Evolutionary conservation across 2,329 filamentous ascomycete species (phyloP), one percentile per base, ranked within the genome.

Genomic region (Diaporthe aspalathi): DNA sequence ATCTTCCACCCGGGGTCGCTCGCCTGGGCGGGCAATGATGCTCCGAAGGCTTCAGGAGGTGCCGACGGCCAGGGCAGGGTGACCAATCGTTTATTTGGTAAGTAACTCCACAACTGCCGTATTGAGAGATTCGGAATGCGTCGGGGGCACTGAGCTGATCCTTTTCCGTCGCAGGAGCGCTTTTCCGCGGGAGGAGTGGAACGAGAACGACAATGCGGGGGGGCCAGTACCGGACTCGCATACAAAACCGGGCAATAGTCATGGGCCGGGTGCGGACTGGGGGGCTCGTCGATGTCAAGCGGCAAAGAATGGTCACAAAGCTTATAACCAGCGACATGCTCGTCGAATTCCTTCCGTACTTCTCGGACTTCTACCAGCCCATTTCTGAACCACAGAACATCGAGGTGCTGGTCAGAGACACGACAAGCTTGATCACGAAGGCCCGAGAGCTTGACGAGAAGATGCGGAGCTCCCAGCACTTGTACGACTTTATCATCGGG

Each of bases 341-440:
- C 2, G 7, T n/a, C 22, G 45, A 29, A 11, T 68, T 68, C n/a
- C 11, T 50, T 17, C 67, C 67, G 5, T 60, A 68, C 27, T 68
- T 68, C 29, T 5, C 53, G 24, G 43, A 56, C 16, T 53, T 12
- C 11, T 68, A 50, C 45, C 6, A 22, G 17, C 54, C 53, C 20
- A 2, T 43, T 17, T 24, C 32, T 16, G 12, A 27, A 4, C 22
- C 63, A 9, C 16, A 40, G 17, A 40, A 50, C 2, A 50, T 38
- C n/a, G 60, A 50, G 60, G 27, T 50, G n/a, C 60, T 65, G 27
- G 38, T 65, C n/a, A 65, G 43, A 27, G 60, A 65, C 40, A 65
- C 60, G n/a, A n/a, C 9, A 14, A 3, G 7, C 24, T 17, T 68
- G 29, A 40, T 68, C 12, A 2, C 11, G 17, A 68, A 40, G 20